These are phyloP conservation scores for Pneumocystis oryctolagi DNA, from an alignment of 1,139 yeast species.

Conservation along the genomic window DNA sequence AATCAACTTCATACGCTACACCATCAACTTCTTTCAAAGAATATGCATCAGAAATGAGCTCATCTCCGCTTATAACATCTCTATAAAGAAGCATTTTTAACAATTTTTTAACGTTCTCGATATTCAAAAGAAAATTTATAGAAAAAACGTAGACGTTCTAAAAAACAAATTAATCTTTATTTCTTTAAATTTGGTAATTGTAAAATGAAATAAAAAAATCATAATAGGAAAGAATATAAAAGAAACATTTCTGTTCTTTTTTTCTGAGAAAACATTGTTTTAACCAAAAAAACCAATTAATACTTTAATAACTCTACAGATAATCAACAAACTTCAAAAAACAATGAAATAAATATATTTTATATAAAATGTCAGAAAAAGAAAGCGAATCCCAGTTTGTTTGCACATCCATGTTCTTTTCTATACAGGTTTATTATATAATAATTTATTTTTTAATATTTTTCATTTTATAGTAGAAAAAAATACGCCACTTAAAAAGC, in stretches of 20 bases:
- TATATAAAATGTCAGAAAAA: background rate
- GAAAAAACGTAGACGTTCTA: background rate
- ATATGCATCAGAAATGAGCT: slow-evolving; percentile 93
- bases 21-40: slow-evolving; percentile 72
- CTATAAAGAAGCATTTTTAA: slow-evolving; percentile 16
- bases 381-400: background rate
- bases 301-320: no score
- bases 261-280: no score
- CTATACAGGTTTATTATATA: background rate
- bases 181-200: no score
- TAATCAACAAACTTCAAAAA: no score
- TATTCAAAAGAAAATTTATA: background rate
- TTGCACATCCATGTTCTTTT: background rate
- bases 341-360: background rate
- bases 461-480: background rate
- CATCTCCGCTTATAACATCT: slow-evolving; percentile 89
- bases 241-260: no score
- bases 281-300: no score
- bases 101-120: background rate
- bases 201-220: no score
- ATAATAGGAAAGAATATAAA: no score
- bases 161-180: background rate
- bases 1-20: slow-evolving; percentile 92
- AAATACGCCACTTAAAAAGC: background rate
- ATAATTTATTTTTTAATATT: background rate